Conservation (phyloP, 345 rosid genomes). For the Hibiscus tridactylites region DNA sequence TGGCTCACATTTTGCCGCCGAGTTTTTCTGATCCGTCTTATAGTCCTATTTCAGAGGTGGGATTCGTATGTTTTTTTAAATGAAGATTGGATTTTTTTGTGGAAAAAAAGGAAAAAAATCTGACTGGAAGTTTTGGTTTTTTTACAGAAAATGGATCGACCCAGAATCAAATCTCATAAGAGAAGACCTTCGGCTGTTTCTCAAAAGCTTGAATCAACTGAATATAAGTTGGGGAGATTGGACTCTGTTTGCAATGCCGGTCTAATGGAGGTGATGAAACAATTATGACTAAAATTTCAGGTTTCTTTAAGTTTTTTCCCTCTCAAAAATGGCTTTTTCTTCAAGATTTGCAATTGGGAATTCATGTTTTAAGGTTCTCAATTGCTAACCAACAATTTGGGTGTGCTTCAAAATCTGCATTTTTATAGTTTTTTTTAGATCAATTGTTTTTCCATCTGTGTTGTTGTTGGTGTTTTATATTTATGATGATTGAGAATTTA, state of each 20-base stretch:
- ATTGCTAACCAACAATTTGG: background rate
- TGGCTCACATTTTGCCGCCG: constrained; percentile 25
- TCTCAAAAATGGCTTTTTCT: background rate
- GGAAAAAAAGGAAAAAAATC: background rate
- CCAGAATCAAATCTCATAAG: constrained; percentile 25
- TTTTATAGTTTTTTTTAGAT: background rate
- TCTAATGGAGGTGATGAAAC: constrained; percentile 35
- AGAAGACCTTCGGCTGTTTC: constrained; percentile 33
- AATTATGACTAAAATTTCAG: background rate
- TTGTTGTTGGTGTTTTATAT: background rate
- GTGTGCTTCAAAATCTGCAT: background rate
- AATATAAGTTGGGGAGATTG: constrained; percentile 24
- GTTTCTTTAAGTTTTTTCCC: background rate
- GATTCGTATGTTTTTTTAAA: background rate
- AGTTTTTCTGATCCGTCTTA: constrained; percentile 50
- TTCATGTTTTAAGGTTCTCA: background rate
- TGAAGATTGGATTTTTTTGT: background rate
- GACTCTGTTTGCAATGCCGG: constrained; percentile 29
- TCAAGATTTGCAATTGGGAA: background rate
- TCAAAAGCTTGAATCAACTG: constrained; percentile 31
- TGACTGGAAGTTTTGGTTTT: background rate
- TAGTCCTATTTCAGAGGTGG: constrained; percentile 50
- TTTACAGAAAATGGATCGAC: constrained; percentile 37
- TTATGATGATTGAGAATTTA: background rate
- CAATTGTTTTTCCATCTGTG: background rate